A percentile compares a stretch with the other conserved stretches of the same genome.
Evolutionary conservation across 169 alveolate species (phyloP).

Genomic region (Blepharisma undulans): DNA sequence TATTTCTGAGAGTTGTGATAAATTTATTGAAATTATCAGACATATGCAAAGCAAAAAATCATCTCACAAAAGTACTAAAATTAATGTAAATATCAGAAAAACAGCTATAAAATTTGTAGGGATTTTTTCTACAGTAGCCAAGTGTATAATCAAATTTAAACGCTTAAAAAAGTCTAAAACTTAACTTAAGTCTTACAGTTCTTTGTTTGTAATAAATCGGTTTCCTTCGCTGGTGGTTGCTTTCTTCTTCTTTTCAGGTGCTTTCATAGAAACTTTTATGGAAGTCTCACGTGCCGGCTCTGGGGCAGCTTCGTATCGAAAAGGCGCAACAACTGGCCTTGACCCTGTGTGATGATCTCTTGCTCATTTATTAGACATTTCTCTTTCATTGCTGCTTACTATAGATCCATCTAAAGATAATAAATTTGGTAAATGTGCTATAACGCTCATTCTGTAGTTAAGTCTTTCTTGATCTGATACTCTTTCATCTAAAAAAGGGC

Average conservation of each 20-base stretch:
- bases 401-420: neutral
- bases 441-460: neutral
- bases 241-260: neutral
- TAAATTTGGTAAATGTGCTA: neutral
- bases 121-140: conserved; percentile 2
- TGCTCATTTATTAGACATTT: neutral
- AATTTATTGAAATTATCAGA: neutral
- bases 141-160: neutral
- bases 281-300: neutral
- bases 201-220: neutral
- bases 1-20: neutral
- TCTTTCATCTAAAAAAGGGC: neutral
- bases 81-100: neutral
- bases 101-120: conserved; percentile 8
- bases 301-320: neutral
- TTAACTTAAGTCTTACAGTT: neutral
- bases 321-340: neutral
- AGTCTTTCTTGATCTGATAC: neutral
- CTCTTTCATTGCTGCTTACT: neutral
- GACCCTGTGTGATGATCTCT: neutral
- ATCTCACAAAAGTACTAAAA: neutral
- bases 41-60: neutral
- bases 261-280: neutral
- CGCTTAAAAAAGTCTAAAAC: neutral
- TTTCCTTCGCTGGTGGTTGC: neutral